phyloP scores from a whole-genome alignment of 495 filamentous ascomycete genomes.

The Polyplosphaeria fusca region DNA sequence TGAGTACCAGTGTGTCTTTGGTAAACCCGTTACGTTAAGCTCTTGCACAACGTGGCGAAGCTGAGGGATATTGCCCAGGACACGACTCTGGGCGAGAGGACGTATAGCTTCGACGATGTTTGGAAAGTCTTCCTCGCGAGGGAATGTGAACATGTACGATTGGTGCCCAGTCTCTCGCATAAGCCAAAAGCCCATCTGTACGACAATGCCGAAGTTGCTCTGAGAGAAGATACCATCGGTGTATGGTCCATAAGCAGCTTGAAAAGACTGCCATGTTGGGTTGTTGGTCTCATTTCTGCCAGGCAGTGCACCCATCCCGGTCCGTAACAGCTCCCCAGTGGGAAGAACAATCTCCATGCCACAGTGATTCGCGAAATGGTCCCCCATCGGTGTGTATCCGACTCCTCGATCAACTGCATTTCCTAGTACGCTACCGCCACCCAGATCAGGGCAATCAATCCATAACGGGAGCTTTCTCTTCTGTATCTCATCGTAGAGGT shows the following conservation, averaged over 20 bases:
- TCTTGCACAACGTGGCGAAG: conserved; percentile 50
- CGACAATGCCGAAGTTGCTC: conserved; percentile 56
- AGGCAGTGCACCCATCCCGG: conserved; percentile 58
- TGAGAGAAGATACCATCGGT: conserved; percentile 59
- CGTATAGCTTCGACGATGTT: conserved; percentile 53
- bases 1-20: conserved; percentile 45
- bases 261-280: conserved; percentile 51
- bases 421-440: conserved; percentile 55
- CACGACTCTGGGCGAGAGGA: conserved; percentile 47
- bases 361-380: conserved; percentile 53
- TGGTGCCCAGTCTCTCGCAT: conserved; percentile 55
- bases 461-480: conserved; percentile 45
- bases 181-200: conserved; percentile 57
- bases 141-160: conserved; percentile 53
- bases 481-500: conserved; percentile 52
- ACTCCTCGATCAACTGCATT: conserved; percentile 52
- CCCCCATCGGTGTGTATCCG: conserved; percentile 54
- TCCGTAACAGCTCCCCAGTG: conserved; percentile 53
- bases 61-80: conserved; percentile 54
- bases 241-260: conserved; percentile 55
- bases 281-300: conserved; percentile 36
- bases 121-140: conserved; percentile 50
- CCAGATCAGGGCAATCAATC: conserved; percentile 56
- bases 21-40: conserved; percentile 45
- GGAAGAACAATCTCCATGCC: conserved; percentile 54